These are phyloP conservation scores for Komagataella kurtzmanii DNA, from an alignment of 805 yeast genomes.

Conservation along the genomic window DNA sequence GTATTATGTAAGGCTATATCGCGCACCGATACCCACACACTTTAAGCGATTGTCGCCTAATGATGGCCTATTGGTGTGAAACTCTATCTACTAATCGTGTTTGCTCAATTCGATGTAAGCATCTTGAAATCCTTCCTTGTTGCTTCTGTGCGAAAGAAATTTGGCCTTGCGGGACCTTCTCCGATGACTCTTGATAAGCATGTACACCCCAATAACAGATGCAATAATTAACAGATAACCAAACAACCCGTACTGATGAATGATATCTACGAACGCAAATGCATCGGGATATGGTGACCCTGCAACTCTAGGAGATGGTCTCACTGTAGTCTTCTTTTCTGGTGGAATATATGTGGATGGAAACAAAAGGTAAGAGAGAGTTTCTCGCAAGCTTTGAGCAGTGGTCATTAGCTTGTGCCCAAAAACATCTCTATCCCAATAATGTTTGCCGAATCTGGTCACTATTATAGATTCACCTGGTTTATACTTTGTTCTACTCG, in stretches of 20 bases:
- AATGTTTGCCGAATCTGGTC: slow-evolving; percentile 19
- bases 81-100: not conserved
- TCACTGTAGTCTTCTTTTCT: slow-evolving; percentile 3
- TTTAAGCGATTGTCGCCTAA: not conserved
- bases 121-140: not conserved
- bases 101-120: not conserved
- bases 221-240: slow-evolving; percentile 22
- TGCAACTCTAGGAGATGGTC: slow-evolving; percentile 17
- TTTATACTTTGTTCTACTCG: slow-evolving; percentile 17
- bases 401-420: slow-evolving; percentile 24
- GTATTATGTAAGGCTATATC: not conserved
- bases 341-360: slow-evolving; percentile 9
- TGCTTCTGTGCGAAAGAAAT: not conserved
- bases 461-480: slow-evolving; percentile 48
- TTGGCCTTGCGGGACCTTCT: not conserved
- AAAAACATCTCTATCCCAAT: slow-evolving; percentile 16
- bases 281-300: slow-evolving; percentile 27
- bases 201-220: not conserved
- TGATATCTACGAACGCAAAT: slow-evolving; percentile 26
- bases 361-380: slow-evolving; percentile 24
- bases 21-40: not conserved
- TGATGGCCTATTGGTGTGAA: no score
- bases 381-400: slow-evolving; percentile 18
- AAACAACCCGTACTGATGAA: slow-evolving; percentile 29
- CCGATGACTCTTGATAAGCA: not conserved